These are phyloP conservation scores for Thalassiosira ordinaria DNA, from an alignment of 352 stramenopile genomes.

Conservation along the genomic window DNA sequence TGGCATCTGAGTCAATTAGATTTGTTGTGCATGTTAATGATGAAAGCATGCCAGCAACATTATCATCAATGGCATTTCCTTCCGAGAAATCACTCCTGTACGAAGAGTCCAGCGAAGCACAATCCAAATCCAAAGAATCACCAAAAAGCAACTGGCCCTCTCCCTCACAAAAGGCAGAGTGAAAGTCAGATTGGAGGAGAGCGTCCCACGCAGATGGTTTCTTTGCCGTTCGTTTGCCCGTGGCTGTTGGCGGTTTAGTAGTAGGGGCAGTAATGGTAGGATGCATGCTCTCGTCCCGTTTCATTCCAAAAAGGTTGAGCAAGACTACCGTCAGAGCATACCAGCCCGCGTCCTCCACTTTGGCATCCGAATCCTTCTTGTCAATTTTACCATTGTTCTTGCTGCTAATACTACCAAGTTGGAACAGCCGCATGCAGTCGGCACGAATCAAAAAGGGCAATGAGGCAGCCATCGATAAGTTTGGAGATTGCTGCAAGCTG, in stretches of 20 bases:
- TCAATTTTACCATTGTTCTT: not conserved
- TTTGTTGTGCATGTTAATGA: slow-evolving; percentile 6
- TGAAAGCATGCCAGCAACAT: slow-evolving; percentile 9
- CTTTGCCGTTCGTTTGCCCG: slow-evolving; percentile 2
- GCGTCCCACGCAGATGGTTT: slow-evolving; percentile 45
- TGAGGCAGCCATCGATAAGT: not conserved
- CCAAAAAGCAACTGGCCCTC: slow-evolving; percentile 53
- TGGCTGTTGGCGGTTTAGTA: too few relatives aligned
- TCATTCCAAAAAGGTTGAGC: slow-evolving; percentile 29
- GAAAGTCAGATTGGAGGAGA: slow-evolving; percentile 54
- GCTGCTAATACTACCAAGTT: slow-evolving; percentile 20
- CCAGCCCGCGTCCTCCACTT: slow-evolving; percentile 53
- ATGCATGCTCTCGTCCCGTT: not conserved
- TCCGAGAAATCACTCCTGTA: too few relatives aligned
- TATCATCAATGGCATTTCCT: too few relatives aligned
- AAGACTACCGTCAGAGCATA: slow-evolving; percentile 43
- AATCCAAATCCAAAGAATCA: too few relatives aligned
- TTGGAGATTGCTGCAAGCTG: slow-evolving; percentile 4
- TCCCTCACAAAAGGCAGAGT: slow-evolving; percentile 40
- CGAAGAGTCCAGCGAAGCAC: too few relatives aligned
- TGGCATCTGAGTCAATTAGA: too few relatives aligned
- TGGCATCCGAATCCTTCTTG: not conserved
- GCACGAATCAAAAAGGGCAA: slow-evolving; percentile 45
- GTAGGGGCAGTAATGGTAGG: too few relatives aligned
- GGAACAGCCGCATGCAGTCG: slow-evolving; percentile 41